phyloP scores from a whole-genome alignment of 192 early-diverging fungal genomes.

The Backusella tuberculispora region DNA sequence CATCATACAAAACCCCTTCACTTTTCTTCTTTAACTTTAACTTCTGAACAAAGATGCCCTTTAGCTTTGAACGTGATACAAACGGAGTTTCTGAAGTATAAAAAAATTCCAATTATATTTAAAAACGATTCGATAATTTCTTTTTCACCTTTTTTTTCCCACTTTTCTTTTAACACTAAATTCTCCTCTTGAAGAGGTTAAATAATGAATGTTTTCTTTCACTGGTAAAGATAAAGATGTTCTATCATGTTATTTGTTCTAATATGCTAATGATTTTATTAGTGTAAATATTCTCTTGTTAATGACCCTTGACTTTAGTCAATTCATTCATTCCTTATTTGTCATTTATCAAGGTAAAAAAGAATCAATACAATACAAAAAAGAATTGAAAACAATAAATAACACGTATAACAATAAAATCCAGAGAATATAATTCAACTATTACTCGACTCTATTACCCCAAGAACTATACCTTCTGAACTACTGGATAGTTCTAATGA shows the following conservation, averaged over 20 bases:
- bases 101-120: neutral
- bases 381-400: neutral
- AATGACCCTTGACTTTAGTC: constrained; percentile 9
- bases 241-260: neutral
- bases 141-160: neutral
- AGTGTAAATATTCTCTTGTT: constrained; percentile 16
- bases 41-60: neutral
- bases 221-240: neutral
- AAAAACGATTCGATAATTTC: neutral
- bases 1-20: neutral
- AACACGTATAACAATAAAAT: neutral
- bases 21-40: neutral
- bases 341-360: constrained; percentile 4
- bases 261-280: neutral
- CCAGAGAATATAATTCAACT: neutral
- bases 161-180: neutral
- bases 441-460: neutral
- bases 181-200: constrained; percentile 7
- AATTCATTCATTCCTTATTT: constrained; percentile 15
- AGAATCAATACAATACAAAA: neutral
- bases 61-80: neutral
- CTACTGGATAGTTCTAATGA: neutral
- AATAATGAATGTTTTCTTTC: constrained; percentile 6
- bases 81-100: neutral
- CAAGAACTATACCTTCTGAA: neutral